Percentiles rank a stretch among this genome's conserved stretches.
phyloP scores from a whole-genome alignment of 371 early-diverging fungal species.

The Rhizopus delemar region DNA sequence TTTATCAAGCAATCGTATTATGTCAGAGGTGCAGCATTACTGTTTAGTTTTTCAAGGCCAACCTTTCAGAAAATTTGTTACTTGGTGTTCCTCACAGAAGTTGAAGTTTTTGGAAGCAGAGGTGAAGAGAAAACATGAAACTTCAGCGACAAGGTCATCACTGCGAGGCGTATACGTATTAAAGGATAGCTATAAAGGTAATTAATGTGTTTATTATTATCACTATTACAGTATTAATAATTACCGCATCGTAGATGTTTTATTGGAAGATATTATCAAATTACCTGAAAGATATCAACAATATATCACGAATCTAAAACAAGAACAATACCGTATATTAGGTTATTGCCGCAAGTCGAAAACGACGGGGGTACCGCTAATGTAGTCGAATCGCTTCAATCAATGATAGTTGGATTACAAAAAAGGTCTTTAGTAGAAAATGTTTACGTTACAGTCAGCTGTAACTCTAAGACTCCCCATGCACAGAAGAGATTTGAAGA shows the following conservation, averaged over 20 bases:
- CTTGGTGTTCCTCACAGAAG: slow-evolving; percentile 3
- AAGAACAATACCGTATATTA: too few species aligned
- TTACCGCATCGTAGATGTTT: slow-evolving; percentile 8
- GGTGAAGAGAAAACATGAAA: slow-evolving; percentile 4
- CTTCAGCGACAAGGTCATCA: slow-evolving; percentile 1
- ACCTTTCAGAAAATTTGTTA: too few species aligned
- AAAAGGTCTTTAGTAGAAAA: slow-evolving; percentile 4
- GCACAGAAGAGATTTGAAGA: slow-evolving; percentile 11
- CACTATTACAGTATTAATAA: slow-evolving; percentile 10
- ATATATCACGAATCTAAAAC: too few species aligned
- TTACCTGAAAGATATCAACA: too few species aligned
- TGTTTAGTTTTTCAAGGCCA: too few species aligned
- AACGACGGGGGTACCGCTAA: too few species aligned
- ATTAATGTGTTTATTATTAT: slow-evolving; percentile 7
- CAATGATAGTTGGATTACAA: slow-evolving; percentile 7
- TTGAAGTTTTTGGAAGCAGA: slow-evolving; percentile 3
- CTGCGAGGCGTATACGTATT: slow-evolving; percentile 1
- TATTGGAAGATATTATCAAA: slow-evolving; percentile 1
- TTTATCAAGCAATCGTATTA: slow-evolving; percentile 1
- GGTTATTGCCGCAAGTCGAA: too few species aligned
- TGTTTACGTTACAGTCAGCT: slow-evolving; percentile 8
- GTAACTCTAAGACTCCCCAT: slow-evolving; percentile 2
- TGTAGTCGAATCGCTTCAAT: slow-evolving; percentile 5
- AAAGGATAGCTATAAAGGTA: slow-evolving; percentile 7
- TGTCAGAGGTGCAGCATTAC: too few species aligned